A percentile compares a stretch with the other conserved stretches of the same genome.
Evolutionary conservation across 768 basidiomycete genomes (phyloP).

Genomic region (Tulasnella sp.): DNA sequence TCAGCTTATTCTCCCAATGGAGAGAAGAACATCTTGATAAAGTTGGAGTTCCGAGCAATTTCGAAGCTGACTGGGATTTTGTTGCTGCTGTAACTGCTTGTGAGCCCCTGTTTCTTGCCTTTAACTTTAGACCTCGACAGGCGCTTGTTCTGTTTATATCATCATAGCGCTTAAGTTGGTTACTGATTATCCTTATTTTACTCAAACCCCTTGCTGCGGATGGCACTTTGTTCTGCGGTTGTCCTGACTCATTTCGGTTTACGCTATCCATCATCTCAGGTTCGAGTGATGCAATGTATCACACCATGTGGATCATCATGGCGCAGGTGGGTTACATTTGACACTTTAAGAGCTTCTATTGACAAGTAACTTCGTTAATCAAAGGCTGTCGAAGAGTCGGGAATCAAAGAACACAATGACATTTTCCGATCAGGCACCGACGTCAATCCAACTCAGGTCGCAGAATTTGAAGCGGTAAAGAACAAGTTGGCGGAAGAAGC

Average conservation of each 20-base stretch:
- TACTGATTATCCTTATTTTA: too few species aligned
- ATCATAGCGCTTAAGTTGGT: too few species aligned
- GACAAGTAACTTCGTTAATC: slow-evolving; percentile 41
- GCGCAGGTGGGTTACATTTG: slow-evolving; percentile 7
- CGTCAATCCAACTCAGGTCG: slow-evolving; percentile 29
- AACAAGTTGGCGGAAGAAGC: slow-evolving; percentile 69
- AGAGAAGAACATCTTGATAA: slow-evolving; percentile 56
- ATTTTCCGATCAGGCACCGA: slow-evolving; percentile 28
- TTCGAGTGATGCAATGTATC: slow-evolving; percentile 79
- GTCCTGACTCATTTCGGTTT: neutral
- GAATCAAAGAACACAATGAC: slow-evolving; percentile 59
- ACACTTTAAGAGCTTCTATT: neutral
- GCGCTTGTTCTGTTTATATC: too few species aligned
- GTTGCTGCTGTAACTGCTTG: slow-evolving; percentile 58
- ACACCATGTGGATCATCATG: slow-evolving; percentile 53
- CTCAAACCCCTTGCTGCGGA: too few species aligned
- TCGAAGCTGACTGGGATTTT: slow-evolving; percentile 83
- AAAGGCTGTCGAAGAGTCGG: slow-evolving; percentile 72
- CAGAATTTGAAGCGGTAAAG: slow-evolving; percentile 48
- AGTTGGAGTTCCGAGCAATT: slow-evolving; percentile 78
- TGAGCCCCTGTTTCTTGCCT: slow-evolving; percentile 22
- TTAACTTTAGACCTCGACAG: neutral
- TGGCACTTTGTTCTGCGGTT: neutral
- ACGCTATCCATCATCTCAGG: slow-evolving; percentile 32
- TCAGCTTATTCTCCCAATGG: slow-evolving; percentile 53